Conservation (phyloP, 1,139 yeast genomes). For the Sugiyamaella paludigena region DNA sequence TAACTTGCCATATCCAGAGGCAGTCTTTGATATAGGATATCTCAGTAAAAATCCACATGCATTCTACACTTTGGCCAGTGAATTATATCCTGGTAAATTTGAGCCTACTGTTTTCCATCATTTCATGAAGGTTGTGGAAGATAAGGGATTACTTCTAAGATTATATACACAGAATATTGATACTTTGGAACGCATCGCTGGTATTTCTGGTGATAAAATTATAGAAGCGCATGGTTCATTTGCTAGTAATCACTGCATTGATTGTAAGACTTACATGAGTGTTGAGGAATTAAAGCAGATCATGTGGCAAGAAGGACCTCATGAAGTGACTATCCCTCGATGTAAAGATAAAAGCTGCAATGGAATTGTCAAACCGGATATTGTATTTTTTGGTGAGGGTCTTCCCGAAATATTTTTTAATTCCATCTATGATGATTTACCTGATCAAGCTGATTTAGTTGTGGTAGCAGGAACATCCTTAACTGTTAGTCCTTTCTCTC, state of each 20-base stretch:
- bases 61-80: slow-evolving; percentile 79
- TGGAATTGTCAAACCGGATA: slow-evolving; percentile 87
- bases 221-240: slow-evolving; percentile 96
- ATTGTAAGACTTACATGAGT: slow-evolving; percentile 59
- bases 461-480: slow-evolving; percentile 92
- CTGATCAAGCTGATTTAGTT: slow-evolving; percentile 59
- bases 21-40: slow-evolving; percentile 87
- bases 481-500: slow-evolving; percentile 86
- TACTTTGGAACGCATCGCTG: slow-evolving; percentile 83
- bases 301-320: slow-evolving; percentile 36
- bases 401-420: slow-evolving; percentile 69
- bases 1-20: slow-evolving; percentile 87
- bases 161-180: slow-evolving; percentile 92
- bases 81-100: slow-evolving; percentile 83
- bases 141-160: slow-evolving; percentile 57
- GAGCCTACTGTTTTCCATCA: slow-evolving; percentile 79
- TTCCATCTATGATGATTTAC: slow-evolving; percentile 51
- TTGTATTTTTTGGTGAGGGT: slow-evolving; percentile 88
- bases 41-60: slow-evolving; percentile 74
- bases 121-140: slow-evolving; percentile 64
- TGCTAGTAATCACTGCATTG: slow-evolving; percentile 78
- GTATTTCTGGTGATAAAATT: slow-evolving; percentile 58
- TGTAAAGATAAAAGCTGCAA: slow-evolving; percentile 16
- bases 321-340: slow-evolving; percentile 9
- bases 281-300: slow-evolving; percentile 48